phyloP scores from a whole-genome alignment of 2,329 filamentous ascomycete genomes.

The Arthrobotrys musiformis region DNA sequence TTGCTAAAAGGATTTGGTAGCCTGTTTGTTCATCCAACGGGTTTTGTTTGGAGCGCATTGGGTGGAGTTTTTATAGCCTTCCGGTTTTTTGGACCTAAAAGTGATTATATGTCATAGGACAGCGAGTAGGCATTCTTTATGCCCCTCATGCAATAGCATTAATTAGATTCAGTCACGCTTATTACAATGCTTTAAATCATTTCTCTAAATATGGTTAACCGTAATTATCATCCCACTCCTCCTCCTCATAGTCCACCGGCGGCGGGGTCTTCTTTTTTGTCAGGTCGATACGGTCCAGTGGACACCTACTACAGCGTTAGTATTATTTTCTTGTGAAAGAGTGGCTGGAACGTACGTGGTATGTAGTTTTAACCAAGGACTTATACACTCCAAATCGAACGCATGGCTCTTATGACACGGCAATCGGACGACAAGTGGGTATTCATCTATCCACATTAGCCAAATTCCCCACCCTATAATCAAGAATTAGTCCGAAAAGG shows the following conservation, averaged over 20 bases:
- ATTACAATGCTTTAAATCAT: too few species aligned
- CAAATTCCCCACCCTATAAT: slow-evolving; percentile 34
- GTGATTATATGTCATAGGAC: background rate
- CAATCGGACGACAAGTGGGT: slow-evolving; percentile 57
- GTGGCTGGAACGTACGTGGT: slow-evolving; percentile 51
- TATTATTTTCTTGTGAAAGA: background rate
- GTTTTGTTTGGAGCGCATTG: background rate
- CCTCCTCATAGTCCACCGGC: slow-evolving; percentile 53
- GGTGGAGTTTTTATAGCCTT: slow-evolving; percentile 3
- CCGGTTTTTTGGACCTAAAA: background rate
- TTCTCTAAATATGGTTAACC: too few species aligned
- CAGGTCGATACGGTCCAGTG: slow-evolving; percentile 57
- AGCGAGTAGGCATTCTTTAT: background rate
- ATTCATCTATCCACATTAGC: slow-evolving; percentile 48
- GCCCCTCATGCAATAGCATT: background rate
- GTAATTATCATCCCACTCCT: slow-evolving; percentile 58
- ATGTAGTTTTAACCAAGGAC: slow-evolving; percentile 58
- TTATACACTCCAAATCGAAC: slow-evolving; percentile 59
- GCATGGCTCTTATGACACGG: slow-evolving; percentile 58
- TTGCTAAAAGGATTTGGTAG: slow-evolving; percentile 95
- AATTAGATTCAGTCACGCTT: background rate
- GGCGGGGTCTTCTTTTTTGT: slow-evolving; percentile 57
- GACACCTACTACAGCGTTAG: slow-evolving; percentile 49
- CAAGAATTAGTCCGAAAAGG: background rate
- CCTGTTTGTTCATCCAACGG: background rate